Conservation (phyloP, 2,329 filamentous ascomycete genomes). For the Phyllachora maydis region DNA sequence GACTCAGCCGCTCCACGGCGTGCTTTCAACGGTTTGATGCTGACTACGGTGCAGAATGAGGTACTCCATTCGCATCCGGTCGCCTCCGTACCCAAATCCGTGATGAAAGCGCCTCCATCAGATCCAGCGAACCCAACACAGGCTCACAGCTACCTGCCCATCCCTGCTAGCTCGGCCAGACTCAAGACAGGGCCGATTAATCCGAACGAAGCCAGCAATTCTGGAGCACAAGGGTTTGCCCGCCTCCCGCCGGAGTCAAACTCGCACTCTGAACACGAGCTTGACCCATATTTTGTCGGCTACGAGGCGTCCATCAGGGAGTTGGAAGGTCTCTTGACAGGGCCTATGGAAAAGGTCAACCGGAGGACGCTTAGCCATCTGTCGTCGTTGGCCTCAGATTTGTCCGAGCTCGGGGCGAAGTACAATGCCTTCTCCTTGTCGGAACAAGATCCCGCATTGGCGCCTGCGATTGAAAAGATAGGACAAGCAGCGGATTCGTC, state of each 20-base stretch:
- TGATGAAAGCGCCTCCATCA: conserved; percentile 85
- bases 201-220: too few relatives aligned
- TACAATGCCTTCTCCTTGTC: conserved; percentile 95
- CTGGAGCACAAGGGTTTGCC: conserved; percentile 36
- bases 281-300: conserved; percentile 89
- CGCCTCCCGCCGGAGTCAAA: conserved; percentile 68
- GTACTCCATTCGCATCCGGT: conserved; percentile 87
- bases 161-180: conserved; percentile 72
- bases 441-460: conserved; percentile 72
- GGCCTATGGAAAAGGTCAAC: conserved; percentile 94
- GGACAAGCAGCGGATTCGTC: conserved; percentile 91
- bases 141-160: conserved; percentile 70
- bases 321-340: conserved; percentile 68
- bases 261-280: conserved; percentile 64
- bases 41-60: conserved; percentile 45
- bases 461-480: conserved; percentile 80
- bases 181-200: conserved; percentile 42
- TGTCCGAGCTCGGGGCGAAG: conserved; percentile 83
- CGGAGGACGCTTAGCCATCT: conserved; percentile 72
- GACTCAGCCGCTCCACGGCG: too few relatives aligned
- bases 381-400: conserved; percentile 62
- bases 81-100: conserved; percentile 79
- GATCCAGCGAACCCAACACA: conserved; percentile 81
- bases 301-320: conserved; percentile 89
- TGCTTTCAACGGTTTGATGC: conserved; percentile 1